Conservation (phyloP, 2,329 filamentous ascomycete genomes). For the Ascocoryne sarcoides region DNA sequence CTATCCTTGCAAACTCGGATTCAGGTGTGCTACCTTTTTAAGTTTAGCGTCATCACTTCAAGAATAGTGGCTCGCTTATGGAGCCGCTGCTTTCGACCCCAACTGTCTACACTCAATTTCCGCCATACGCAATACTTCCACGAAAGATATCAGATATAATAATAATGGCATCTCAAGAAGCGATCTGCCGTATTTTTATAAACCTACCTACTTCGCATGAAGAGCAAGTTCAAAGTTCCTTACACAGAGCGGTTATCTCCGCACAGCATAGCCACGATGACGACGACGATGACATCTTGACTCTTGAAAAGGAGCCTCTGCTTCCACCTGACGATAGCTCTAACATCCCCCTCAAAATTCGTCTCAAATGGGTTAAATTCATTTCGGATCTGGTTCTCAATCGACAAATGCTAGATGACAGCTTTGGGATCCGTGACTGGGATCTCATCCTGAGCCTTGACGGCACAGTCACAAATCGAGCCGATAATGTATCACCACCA, state of each 20-base stretch:
- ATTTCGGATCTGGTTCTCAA: conserved; percentile 5
- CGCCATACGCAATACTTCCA: background rate
- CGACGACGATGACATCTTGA: background rate
- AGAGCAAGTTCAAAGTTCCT: background rate
- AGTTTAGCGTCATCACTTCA: no score
- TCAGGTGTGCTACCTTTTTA: no score
- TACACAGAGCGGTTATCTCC: background rate
- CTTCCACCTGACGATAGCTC: conserved; percentile 1
- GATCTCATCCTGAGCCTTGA: conserved; percentile 11
- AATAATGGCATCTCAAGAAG: background rate
- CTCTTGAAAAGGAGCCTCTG: background rate
- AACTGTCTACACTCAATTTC: no score
- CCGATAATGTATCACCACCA: background rate
- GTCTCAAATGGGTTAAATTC: conserved; percentile 6
- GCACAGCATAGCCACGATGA: conserved; percentile 1
- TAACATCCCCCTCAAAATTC: conserved; percentile 4
- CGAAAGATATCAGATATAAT: background rate
- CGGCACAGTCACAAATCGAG: conserved; percentile 9
- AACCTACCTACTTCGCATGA: background rate
- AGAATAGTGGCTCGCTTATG: no score
- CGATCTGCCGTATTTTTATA: conserved; percentile 3
- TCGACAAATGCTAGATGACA: conserved; percentile 1
- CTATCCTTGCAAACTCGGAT: no score
- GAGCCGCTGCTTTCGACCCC: no score
- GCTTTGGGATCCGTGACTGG: conserved; percentile 9